phyloP scores from a whole-genome alignment of 441 rosid species.

The Euphorbia celastroides region DNA sequence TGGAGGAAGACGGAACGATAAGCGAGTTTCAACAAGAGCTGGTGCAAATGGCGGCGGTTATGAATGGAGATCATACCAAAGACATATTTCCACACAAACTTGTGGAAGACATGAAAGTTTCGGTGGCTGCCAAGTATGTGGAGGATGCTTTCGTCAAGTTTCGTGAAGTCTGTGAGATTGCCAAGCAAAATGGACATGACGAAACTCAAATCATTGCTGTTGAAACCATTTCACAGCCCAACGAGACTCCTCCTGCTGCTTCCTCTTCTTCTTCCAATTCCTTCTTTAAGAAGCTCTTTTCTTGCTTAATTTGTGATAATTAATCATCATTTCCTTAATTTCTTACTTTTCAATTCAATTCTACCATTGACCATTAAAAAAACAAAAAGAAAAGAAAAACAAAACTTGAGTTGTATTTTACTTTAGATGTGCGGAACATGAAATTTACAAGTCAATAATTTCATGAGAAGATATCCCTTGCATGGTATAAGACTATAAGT shows the following conservation, averaged over 20 bases:
- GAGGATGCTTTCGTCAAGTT: conserved; percentile 47
- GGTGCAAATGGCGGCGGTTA: conserved; percentile 62
- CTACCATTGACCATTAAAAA: too few species aligned
- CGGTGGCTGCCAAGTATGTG: conserved; percentile 46
- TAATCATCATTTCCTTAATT: conserved; percentile 16
- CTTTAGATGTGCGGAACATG: too few species aligned
- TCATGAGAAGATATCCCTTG: too few species aligned
- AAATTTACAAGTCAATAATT: too few species aligned
- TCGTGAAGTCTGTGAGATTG: conserved; percentile 40
- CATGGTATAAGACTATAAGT: too few species aligned
- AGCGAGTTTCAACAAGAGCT: conserved; percentile 78
- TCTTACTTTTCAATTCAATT: too few species aligned
- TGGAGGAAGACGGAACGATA: conserved; percentile 43
- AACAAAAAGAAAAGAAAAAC: too few species aligned
- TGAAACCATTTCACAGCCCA: conserved; percentile 12
- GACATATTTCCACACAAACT: conserved; percentile 50
- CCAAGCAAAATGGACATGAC: conserved; percentile 35
- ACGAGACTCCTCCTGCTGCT: too few species aligned
- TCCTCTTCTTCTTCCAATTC: conserved; percentile 28
- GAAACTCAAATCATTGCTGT: conserved; percentile 33
- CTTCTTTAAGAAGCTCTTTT: conserved; percentile 44
- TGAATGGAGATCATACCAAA: conserved; percentile 58
- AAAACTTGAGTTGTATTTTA: too few species aligned
- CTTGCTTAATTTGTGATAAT: conserved; percentile 66
- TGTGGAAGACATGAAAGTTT: conserved; percentile 55